These are phyloP conservation scores for Ceriops tagal DNA, from an alignment of 345 rosid species.

Conservation along the genomic window DNA sequence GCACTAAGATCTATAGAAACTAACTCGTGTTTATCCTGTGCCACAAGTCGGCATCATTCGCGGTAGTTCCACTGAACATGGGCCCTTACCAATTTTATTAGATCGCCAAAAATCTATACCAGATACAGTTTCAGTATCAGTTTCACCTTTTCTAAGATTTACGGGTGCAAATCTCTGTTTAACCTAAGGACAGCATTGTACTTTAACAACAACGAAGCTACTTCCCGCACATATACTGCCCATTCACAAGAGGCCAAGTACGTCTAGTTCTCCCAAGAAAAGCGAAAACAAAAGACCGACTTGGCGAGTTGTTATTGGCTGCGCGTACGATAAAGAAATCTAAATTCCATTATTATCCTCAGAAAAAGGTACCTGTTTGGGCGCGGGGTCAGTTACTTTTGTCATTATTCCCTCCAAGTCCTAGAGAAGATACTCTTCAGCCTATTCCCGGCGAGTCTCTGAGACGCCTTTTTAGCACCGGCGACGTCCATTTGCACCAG, in stretches of 20 bases:
- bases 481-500: slow-evolving; percentile 57
- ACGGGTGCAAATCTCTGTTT: too few relatives aligned
- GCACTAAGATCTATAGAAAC: too few relatives aligned
- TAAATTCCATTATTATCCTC: slow-evolving; percentile 24
- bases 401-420: slow-evolving; percentile 59
- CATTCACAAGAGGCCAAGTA: not conserved
- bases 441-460: slow-evolving; percentile 57
- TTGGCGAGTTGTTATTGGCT: not conserved
- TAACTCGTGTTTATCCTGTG: too few relatives aligned
- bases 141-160: too few relatives aligned
- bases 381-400: slow-evolving; percentile 39
- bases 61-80: too few relatives aligned
- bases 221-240: too few relatives aligned
- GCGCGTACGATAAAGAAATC: not conserved
- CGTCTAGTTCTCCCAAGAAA: not conserved
- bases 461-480: slow-evolving; percentile 62
- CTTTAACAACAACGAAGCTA: too few relatives aligned
- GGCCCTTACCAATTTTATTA: too few relatives aligned
- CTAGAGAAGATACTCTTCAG: slow-evolving; percentile 58
- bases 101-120: too few relatives aligned
- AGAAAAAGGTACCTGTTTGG: slow-evolving; percentile 31
- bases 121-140: too few relatives aligned
- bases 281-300: not conserved
- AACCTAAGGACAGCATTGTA: too few relatives aligned
- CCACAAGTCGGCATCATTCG: too few relatives aligned